Evolutionary conservation across 2,329 filamentous ascomycete genomes (phyloP).

Genomic region (Biscogniauxia sp.): DNA sequence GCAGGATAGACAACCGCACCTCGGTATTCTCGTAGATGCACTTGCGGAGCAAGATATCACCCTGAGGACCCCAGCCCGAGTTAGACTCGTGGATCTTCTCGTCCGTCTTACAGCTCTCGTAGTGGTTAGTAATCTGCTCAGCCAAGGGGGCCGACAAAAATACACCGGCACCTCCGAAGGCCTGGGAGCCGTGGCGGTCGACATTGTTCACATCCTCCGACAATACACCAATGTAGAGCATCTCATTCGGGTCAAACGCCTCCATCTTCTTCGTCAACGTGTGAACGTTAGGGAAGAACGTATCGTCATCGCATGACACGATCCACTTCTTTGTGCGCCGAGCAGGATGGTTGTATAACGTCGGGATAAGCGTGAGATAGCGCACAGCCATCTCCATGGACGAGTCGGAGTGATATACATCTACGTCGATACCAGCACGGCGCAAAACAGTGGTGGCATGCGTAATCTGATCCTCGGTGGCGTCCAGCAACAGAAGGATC

Average conservation of each 20-base stretch:
- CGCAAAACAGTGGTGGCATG: constrained; percentile 47
- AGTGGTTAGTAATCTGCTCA: constrained; percentile 43
- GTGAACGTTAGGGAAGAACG: constrained; percentile 61
- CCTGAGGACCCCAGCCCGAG: constrained; percentile 58
- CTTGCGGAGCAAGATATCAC: constrained; percentile 60
- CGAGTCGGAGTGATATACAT: constrained; percentile 54
- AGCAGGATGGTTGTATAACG: constrained; percentile 51
- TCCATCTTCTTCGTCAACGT: constrained; percentile 49
- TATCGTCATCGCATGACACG: constrained; percentile 63
- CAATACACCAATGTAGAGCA: constrained; percentile 59
- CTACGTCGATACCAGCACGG: constrained; percentile 52
- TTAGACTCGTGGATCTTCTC: constrained; percentile 54
- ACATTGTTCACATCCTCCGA: constrained; percentile 62
- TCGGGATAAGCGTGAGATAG: constrained; percentile 54
- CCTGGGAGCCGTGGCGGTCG: constrained; percentile 59
- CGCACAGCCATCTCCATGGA: constrained; percentile 57
- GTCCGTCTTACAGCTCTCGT: constrained; percentile 44
- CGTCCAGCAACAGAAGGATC: constrained; percentile 52
- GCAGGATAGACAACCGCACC: constrained; percentile 54
- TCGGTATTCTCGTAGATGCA: constrained; percentile 64
- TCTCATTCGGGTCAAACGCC: constrained; percentile 49
- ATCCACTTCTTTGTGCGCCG: constrained; percentile 55
- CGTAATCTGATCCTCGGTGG: constrained; percentile 48
- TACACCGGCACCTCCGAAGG: constrained; percentile 62
- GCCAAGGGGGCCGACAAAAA: constrained; percentile 56